Evolutionary conservation across 495 filamentous ascomycete species (phyloP).

Genomic region (Aspergillus sclerotioniger): DNA sequence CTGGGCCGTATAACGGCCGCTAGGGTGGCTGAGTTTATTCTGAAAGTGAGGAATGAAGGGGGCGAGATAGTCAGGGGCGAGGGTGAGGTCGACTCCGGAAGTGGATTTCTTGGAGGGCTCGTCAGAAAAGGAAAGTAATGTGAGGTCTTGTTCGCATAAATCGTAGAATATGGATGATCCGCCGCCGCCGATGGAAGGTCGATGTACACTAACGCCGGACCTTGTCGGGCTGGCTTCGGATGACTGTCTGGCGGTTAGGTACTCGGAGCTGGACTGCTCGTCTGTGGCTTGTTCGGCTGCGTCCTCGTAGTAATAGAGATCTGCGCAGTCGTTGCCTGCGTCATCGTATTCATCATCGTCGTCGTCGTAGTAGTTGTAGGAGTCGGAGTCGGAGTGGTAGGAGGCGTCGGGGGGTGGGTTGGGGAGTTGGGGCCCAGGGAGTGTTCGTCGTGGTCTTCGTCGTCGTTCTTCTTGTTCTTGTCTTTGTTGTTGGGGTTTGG

Average conservation of each 20-base stretch:
- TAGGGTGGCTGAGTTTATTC: slow-evolving; percentile 21
- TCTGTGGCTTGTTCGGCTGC: neutral
- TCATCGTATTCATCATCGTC: neutral
- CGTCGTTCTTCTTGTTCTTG: no score
- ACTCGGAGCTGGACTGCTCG: neutral
- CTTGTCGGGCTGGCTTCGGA: no score
- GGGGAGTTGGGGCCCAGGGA: no score
- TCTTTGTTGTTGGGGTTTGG: no score
- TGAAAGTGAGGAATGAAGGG: slow-evolving; percentile 29
- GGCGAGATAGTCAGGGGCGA: slow-evolving; percentile 7
- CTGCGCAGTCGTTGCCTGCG: neutral
- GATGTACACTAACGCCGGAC: no score
- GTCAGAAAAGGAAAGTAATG: neutral
- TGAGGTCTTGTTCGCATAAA: slow-evolving; percentile 2
- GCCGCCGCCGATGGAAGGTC: no score
- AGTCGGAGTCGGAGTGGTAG: neutral
- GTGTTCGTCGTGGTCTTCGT: no score
- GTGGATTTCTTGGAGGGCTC: neutral
- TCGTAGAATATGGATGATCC: slow-evolving; percentile 12
- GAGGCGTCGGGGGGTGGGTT: no score
- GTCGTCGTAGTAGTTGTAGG: neutral
- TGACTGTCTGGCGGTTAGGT: neutral
- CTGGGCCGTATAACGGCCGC: slow-evolving; percentile 24
- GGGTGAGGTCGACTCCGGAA: neutral
- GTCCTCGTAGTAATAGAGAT: neutral